phyloP scores from a whole-genome alignment of 768 basidiomycete species.

The Trichaptum fuscoviolaceum region DNA sequence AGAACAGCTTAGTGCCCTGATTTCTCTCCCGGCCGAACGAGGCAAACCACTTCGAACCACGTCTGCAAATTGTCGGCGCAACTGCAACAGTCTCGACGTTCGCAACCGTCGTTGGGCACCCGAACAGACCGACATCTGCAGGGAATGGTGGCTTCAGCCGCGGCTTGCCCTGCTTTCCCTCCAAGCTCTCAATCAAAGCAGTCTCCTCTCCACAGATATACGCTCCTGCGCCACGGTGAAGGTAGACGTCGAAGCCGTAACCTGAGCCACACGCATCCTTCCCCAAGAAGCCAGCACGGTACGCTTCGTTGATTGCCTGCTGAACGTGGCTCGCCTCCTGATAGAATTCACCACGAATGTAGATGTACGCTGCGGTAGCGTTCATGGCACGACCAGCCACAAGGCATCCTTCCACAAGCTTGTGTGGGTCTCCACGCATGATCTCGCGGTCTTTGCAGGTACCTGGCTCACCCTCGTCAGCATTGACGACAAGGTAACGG shows the following conservation, averaged over 20 bases:
- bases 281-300: slow-evolving; percentile 82
- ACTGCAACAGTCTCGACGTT: slow-evolving; percentile 99
- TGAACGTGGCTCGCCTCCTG: slow-evolving; percentile 93
- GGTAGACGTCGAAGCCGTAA: slow-evolving; percentile 94
- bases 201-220: slow-evolving; percentile 99
- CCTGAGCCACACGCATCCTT: slow-evolving; percentile 89
- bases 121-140: slow-evolving; percentile 95
- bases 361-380: slow-evolving; percentile 98
- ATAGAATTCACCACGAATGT: slow-evolving; percentile 97
- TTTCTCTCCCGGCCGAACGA: slow-evolving; percentile 89
- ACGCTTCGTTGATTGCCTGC: slow-evolving; percentile 94
- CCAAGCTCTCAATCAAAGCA: slow-evolving; percentile 92
- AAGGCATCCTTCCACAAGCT: slow-evolving; percentile 95
- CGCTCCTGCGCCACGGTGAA: slow-evolving; percentile 97
- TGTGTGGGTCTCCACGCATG: slow-evolving; percentile 95
- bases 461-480: slow-evolving; percentile 97
- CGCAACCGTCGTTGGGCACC: slow-evolving; percentile 94
- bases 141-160: slow-evolving; percentile 98
- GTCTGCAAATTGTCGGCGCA: slow-evolving; percentile 91
- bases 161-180: slow-evolving; percentile 98
- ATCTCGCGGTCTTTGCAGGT: slow-evolving; percentile 99
- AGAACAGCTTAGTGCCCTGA: slow-evolving; percentile 95
- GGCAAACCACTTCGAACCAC: slow-evolving; percentile 88
- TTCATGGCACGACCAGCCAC: slow-evolving; percentile 98
- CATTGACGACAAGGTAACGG: slow-evolving; percentile 95